phyloP scores from a whole-genome alignment of 192 early-diverging fungal species.

The Mortierella alpina region DNA sequence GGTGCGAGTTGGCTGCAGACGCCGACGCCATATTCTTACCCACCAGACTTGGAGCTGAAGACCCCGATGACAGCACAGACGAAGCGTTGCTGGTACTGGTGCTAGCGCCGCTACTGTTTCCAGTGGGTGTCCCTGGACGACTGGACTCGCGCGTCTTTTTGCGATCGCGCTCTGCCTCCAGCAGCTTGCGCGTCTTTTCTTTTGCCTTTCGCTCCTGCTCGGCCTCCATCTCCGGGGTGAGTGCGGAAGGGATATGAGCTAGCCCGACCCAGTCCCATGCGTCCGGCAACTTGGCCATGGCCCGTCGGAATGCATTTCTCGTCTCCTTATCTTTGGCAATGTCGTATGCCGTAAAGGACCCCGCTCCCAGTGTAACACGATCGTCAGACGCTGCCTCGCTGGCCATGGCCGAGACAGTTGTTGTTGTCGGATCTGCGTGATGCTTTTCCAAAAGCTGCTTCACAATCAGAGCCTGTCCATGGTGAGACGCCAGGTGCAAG shows the following conservation, averaged over 20 bases:
- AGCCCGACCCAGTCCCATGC: slow-evolving; percentile 72
- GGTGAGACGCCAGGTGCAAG: slow-evolving; percentile 80
- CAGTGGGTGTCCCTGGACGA: slow-evolving; percentile 42
- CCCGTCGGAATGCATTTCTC: slow-evolving; percentile 79
- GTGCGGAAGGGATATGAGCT: slow-evolving; percentile 77
- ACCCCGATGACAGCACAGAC: slow-evolving; percentile 17
- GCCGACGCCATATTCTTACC: slow-evolving; percentile 33
- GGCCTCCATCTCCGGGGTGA: slow-evolving; percentile 78
- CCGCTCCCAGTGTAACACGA: background rate
- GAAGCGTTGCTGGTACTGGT: slow-evolving; percentile 5
- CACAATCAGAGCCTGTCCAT: slow-evolving; percentile 70
- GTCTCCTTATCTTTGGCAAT: slow-evolving; percentile 75
- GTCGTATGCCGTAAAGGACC: slow-evolving; percentile 71
- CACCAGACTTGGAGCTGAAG: slow-evolving; percentile 20
- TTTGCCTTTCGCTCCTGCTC: slow-evolving; percentile 69
- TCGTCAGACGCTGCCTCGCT: background rate
- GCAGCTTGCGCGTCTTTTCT: slow-evolving; percentile 66
- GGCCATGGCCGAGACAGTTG: slow-evolving; percentile 8
- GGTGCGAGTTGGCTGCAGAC: slow-evolving; percentile 50
- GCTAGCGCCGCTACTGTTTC: slow-evolving; percentile 16
- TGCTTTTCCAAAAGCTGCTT: slow-evolving; percentile 67
- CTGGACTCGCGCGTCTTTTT: slow-evolving; percentile 58
- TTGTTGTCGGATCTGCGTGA: slow-evolving; percentile 82
- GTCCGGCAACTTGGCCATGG: slow-evolving; percentile 67
- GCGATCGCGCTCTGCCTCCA: slow-evolving; percentile 67